These are phyloP conservation scores for Vaccinium corymbosum DNA, from an alignment of 148 eudicot genomes.

Conservation along the genomic window DNA sequence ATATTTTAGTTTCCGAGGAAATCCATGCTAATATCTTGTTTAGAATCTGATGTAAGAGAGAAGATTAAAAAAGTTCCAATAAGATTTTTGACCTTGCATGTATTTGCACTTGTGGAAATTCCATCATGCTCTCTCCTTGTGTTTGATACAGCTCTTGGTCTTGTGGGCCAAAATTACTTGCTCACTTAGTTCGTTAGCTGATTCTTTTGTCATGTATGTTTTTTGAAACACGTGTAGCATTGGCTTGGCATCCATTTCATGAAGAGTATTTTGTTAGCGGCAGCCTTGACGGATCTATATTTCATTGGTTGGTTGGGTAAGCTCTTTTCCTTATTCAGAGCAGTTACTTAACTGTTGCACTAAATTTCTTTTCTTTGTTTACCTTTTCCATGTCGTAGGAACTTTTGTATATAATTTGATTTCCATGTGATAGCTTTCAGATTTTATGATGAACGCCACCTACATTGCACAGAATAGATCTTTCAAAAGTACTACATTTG, in stretches of 20 bases:
- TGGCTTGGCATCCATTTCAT: constrained; percentile 99
- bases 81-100: not conserved
- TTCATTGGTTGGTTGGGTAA: constrained; percentile 99
- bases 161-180: not conserved
- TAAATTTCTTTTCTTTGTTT: not conserved
- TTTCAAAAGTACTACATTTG: not conserved
- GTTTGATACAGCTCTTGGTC: not conserved
- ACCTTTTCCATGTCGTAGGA: not conserved
- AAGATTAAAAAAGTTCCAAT: not conserved
- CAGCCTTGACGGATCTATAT: constrained; percentile 95
- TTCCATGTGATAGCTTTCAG: not conserved
- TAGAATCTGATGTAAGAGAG: not conserved
- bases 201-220: constrained; percentile 1
- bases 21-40: not conserved
- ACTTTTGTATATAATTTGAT: not conserved
- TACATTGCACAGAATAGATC: not conserved
- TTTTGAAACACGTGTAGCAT: constrained; percentile 44
- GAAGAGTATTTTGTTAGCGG: constrained; percentile 99
- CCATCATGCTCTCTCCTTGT: not conserved
- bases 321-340: constrained; percentile 18
- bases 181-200: constrained; percentile 2
- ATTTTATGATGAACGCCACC: not conserved
- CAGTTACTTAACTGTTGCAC: constrained; percentile 8
- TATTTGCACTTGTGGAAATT: not conserved
- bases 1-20: not conserved